Conservation (phyloP, 2,329 filamentous ascomycete genomes). For the Colletotrichum simmondsii region DNA sequence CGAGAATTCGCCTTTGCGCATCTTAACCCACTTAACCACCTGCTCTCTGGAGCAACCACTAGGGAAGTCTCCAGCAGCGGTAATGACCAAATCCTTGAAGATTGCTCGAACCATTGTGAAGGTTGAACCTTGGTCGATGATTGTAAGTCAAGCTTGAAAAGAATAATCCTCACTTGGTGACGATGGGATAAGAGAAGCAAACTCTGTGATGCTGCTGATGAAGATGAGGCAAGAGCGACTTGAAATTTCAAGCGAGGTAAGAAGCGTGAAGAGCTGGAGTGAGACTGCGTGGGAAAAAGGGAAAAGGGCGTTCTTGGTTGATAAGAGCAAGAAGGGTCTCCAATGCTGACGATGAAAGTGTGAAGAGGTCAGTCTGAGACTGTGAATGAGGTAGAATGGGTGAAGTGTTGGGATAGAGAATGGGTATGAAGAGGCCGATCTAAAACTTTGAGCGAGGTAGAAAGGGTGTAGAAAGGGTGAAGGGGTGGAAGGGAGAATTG, state of each 20-base stretch:
- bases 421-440: neutral
- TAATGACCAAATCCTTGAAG: conserved; percentile 66
- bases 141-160: neutral
- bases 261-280: neutral
- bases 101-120: conserved; percentile 43
- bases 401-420: neutral
- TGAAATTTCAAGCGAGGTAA: neutral
- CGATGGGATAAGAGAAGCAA: neutral
- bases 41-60: conserved; percentile 48
- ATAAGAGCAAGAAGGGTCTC: too few species aligned
- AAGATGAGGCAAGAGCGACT: neutral
- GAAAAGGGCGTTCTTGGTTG: too few species aligned
- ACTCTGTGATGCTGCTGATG: neutral
- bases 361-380: too few species aligned
- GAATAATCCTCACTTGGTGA: neutral
- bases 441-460: neutral
- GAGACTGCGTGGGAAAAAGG: too few species aligned
- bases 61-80: conserved; percentile 66
- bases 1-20: conserved; percentile 69
- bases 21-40: conserved; percentile 70
- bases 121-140: neutral
- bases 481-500: neutral
- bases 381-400: neutral
- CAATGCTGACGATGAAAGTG: too few species aligned
- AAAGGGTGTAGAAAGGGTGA: neutral